Evolutionary conservation across 371 early-diverging fungal species (phyloP).

Genomic region (Paraphysoderma sedebokerense): DNA sequence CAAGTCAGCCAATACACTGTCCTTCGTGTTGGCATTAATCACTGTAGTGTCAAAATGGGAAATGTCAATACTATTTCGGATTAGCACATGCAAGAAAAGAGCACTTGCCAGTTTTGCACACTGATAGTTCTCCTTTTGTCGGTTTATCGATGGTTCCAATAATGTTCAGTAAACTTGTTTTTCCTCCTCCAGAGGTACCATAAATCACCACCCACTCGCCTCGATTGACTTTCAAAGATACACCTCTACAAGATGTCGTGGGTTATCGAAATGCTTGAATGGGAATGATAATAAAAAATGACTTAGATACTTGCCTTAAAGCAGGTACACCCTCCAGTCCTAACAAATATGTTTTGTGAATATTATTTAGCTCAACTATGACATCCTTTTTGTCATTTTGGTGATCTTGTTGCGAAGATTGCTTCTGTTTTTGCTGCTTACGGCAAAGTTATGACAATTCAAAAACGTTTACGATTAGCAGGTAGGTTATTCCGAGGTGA

Average conservation of each 20-base stretch:
- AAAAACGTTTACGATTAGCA: too few relatives aligned
- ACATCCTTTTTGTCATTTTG: too few relatives aligned
- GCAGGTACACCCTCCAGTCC: constrained; percentile 15
- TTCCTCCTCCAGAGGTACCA: constrained; percentile 14
- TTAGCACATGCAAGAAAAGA: not conserved
- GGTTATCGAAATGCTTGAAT: too few relatives aligned
- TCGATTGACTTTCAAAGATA: constrained; percentile 4
- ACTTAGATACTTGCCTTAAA: constrained; percentile 3
- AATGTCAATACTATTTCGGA: not conserved
- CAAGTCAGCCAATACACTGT: constrained; percentile 6
- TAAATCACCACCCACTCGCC: constrained; percentile 12
- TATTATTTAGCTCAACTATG: constrained; percentile 8
- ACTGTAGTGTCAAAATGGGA: not conserved
- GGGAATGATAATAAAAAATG: too few relatives aligned
- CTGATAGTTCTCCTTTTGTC: constrained; percentile 10
- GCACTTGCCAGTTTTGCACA: constrained; percentile 5
- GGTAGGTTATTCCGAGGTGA: too few relatives aligned
- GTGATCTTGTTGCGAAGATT: too few relatives aligned
- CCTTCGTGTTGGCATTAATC: constrained; percentile 9
- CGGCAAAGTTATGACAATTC: too few relatives aligned
- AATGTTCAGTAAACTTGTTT: constrained; percentile 12
- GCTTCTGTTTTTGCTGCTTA: too few relatives aligned
- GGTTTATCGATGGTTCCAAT: constrained; percentile 16
- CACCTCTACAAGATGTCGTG: too few relatives aligned
- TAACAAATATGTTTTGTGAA: constrained; percentile 15